phyloP scores from a whole-genome alignment of 148 eudicot species.

The Chenopodium quinoa region DNA sequence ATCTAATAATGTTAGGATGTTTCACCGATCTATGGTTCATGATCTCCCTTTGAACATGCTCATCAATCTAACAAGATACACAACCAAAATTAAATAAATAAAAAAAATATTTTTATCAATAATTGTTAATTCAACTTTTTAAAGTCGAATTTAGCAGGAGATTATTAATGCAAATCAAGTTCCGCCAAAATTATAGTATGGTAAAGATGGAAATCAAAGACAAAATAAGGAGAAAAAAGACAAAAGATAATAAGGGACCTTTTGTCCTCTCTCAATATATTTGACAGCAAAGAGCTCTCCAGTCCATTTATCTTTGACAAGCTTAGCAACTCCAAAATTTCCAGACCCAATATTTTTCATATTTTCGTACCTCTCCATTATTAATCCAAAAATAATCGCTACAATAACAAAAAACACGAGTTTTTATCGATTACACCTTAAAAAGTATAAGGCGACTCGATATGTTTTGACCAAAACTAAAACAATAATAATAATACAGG shows the following conservation, averaged over 20 bases:
- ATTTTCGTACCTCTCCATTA: conserved; percentile 40
- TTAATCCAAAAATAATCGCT: too few species aligned
- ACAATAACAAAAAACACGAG: too few species aligned
- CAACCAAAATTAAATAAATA: not conserved
- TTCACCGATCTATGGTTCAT: conserved; percentile 71
- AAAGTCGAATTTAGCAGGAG: too few species aligned
- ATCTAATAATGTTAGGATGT: conserved; percentile 69
- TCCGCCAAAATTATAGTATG: not conserved
- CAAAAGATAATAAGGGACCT: conserved; percentile 31
- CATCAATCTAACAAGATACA: conserved; percentile 57
- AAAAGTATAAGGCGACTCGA: too few species aligned
- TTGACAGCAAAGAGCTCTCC: conserved; percentile 49
- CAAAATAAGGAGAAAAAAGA: not conserved
- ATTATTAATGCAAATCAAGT: not conserved
- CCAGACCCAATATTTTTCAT: conserved; percentile 47
- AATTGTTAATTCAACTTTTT: too few species aligned
- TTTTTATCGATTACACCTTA: too few species aligned
- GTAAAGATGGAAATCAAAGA: not conserved
- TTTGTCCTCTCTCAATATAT: conserved; percentile 70
- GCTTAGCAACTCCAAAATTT: conserved; percentile 51
- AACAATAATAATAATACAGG: too few species aligned
- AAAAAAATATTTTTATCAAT: too few species aligned
- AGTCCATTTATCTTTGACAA: conserved; percentile 36
- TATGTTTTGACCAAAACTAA: too few species aligned
- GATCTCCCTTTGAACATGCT: conserved; percentile 73